These are phyloP conservation scores for Plasmodium gallinaceum DNA, from an alignment of 169 alveolate species.

Conservation along the genomic window DNA sequence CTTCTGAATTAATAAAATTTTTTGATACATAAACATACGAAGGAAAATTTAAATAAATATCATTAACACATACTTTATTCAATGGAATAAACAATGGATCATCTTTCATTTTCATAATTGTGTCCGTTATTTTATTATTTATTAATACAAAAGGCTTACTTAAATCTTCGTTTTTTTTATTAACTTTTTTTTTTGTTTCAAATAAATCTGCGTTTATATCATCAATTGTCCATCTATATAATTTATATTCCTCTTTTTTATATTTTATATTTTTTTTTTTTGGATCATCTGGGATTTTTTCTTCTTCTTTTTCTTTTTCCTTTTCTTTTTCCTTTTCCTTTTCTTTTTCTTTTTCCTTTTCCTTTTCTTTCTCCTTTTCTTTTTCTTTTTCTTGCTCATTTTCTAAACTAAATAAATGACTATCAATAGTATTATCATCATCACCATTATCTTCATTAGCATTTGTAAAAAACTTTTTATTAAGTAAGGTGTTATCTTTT, in stretches of 20 bases:
- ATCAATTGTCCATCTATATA: conserved; percentile 17
- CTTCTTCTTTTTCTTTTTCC: conserved; percentile 75
- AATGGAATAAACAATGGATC: conserved; percentile 54
- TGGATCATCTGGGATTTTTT: conserved; percentile 70
- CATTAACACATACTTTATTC: conserved; percentile 72
- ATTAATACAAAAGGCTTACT: conserved; percentile 1
- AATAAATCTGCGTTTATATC: conserved; percentile 24
- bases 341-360: conserved; percentile 75
- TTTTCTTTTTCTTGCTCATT: conserved; percentile 76
- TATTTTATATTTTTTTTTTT: conserved; percentile 65
- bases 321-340: conserved; percentile 73
- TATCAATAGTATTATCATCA: conserved; percentile 43
- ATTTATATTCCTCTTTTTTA: conserved; percentile 77
- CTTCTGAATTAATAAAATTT: conserved; percentile 63
- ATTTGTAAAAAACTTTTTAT: not conserved
- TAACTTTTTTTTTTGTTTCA: conserved; percentile 5
- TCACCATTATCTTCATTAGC: conserved; percentile 19
- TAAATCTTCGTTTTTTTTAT: conserved; percentile 5
- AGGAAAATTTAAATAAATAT: conserved; percentile 64
- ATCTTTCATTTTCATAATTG: conserved; percentile 18
- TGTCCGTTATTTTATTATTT: conserved; percentile 43
- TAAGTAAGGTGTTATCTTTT: conserved; percentile 32
- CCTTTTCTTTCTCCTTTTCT: conserved; percentile 71
- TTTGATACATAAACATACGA: conserved; percentile 76
- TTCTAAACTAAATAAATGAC: conserved; percentile 69